A percentile compares a stretch with the other conserved stretches of the same genome.
Evolutionary conservation across 139 green algal species (phyloP).

Genomic region (Deuterostichococcus epilithicus): DNA sequence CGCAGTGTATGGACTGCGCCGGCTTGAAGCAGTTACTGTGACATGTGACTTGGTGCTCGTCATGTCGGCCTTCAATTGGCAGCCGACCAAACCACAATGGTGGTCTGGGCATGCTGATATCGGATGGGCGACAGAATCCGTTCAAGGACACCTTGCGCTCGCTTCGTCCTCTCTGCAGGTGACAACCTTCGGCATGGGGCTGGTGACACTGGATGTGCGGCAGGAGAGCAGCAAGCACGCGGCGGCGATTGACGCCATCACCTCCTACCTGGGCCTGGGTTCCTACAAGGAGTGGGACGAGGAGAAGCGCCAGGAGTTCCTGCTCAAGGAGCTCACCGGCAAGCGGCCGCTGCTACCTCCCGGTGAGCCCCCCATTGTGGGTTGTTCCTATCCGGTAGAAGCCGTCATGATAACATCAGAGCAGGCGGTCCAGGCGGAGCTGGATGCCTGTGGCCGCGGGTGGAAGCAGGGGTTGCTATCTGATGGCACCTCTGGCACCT

Average conservation of each 20-base stretch:
- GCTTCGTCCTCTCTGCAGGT: slow-evolving; percentile 26
- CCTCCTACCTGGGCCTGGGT: slow-evolving; percentile 69
- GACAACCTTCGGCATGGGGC: slow-evolving; percentile 55
- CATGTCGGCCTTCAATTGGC: too few species aligned
- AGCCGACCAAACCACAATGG: too few species aligned
- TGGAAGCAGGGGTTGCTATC: neutral
- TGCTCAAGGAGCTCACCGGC: slow-evolving; percentile 61
- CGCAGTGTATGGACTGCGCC: neutral
- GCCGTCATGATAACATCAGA: slow-evolving; percentile 59
- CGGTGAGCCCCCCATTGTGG: slow-evolving; percentile 70
- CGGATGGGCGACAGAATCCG: too few species aligned
- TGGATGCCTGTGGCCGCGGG: neutral
- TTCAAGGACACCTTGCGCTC: too few species aligned
- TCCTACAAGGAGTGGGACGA: slow-evolving; percentile 75
- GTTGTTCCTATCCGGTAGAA: slow-evolving; percentile 31
- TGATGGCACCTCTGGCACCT: neutral
- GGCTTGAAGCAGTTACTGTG: neutral
- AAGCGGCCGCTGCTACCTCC: slow-evolving; percentile 66
- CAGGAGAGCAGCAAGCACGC: slow-evolving; percentile 65
- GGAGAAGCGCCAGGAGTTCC: slow-evolving; percentile 56
- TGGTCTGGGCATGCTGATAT: too few species aligned
- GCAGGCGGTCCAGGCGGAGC: neutral
- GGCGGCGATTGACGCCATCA: slow-evolving; percentile 86
- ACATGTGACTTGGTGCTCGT: neutral
- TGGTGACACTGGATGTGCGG: slow-evolving; percentile 73